A percentile compares a stretch with the other conserved stretches of the same genome.
Evolutionary conservation across 73 alveolate genomes (phyloP).

Genomic region (Tetrahymena malaccensis): DNA sequence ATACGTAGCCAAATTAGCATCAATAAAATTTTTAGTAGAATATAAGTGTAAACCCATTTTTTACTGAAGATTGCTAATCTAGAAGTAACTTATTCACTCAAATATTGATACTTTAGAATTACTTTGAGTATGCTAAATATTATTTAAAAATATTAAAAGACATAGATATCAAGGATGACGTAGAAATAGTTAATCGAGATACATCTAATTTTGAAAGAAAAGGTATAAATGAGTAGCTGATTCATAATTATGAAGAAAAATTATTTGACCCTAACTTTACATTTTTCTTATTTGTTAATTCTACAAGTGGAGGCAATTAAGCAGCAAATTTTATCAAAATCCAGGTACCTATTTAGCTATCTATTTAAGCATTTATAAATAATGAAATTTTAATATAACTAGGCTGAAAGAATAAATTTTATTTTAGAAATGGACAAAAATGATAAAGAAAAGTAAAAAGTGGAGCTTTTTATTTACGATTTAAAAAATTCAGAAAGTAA

Average conservation of each 20-base stretch:
- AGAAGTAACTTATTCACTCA: not conserved
- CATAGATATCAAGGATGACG: not conserved
- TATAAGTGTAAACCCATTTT: not conserved
- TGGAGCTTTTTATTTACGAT: not conserved
- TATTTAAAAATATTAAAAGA: not conserved
- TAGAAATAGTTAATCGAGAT: not conserved
- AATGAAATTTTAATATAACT: not conserved
- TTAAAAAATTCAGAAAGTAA: not conserved
- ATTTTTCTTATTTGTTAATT: not conserved
- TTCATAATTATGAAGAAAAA: not conserved
- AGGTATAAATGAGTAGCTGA: not conserved
- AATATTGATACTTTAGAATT: too few species aligned
- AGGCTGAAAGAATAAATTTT: not conserved
- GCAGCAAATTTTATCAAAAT: not conserved
- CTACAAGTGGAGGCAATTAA: not conserved
- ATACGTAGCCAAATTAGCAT: not conserved
- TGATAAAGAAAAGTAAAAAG: not conserved
- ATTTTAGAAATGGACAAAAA: not conserved
- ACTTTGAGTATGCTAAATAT: too few species aligned
- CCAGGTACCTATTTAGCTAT: not conserved
- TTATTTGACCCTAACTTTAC: not conserved
- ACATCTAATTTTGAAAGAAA: not conserved
- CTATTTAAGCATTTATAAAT: not conserved
- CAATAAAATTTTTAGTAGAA: not conserved
- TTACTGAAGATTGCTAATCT: not conserved